Evolutionary conservation across 2,329 filamentous ascomycete species (phyloP).

Genomic region (Fusarium sp.): DNA sequence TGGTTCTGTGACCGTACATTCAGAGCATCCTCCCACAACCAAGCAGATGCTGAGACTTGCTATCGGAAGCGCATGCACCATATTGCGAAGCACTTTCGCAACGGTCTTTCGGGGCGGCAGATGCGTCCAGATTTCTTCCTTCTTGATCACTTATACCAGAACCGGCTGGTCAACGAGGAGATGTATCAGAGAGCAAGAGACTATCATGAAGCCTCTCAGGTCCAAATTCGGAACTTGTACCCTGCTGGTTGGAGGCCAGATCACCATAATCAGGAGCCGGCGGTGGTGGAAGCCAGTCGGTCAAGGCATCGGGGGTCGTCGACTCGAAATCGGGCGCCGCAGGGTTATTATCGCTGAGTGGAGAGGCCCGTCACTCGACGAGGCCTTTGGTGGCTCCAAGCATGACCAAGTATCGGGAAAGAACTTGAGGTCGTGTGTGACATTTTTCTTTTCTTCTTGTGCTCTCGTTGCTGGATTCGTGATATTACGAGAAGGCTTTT

Average conservation of each 20-base stretch:
- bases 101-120: slow-evolving; percentile 32
- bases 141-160: slow-evolving; percentile 48
- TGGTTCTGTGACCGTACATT: slow-evolving; percentile 62
- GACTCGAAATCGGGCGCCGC: background rate
- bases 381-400: background rate
- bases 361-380: background rate
- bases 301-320: slow-evolving; percentile 1
- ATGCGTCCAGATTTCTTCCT: slow-evolving; percentile 54
- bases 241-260: slow-evolving; percentile 26
- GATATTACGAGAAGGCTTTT: background rate
- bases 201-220: slow-evolving; percentile 35
- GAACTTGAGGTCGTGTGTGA: too few relatives aligned
- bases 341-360: slow-evolving; percentile 4
- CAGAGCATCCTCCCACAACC: slow-evolving; percentile 11
- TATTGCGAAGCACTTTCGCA: slow-evolving; percentile 56
- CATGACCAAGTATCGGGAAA: background rate
- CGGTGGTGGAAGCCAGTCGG: slow-evolving; percentile 12
- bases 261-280: background rate
- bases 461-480: background rate
- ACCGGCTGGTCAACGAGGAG: slow-evolving; percentile 42
- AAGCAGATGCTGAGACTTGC: slow-evolving; percentile 25
- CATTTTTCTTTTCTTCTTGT: background rate
- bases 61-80: slow-evolving; percentile 59
- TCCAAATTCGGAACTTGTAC: slow-evolving; percentile 21
- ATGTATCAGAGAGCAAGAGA: slow-evolving; percentile 34